Evolutionary conservation across 2,329 filamentous ascomycete species (phyloP).

Genomic region (Cladophialophora psammophila): DNA sequence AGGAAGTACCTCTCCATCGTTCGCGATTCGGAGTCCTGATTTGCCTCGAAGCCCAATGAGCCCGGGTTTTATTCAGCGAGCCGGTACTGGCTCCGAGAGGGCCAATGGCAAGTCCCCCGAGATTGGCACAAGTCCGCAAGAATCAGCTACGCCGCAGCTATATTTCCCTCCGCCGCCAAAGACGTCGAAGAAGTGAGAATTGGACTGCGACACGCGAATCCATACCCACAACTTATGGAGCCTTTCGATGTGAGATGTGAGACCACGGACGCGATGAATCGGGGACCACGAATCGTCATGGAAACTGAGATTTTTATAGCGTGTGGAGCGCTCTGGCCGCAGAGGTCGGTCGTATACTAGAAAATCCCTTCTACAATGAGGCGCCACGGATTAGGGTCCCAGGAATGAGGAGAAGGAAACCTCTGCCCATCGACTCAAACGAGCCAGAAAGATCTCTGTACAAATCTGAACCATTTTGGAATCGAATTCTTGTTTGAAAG

Average conservation of each 20-base stretch:
- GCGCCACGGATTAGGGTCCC: neutral
- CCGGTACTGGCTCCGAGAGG: constrained; percentile 37
- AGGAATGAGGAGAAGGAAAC: neutral
- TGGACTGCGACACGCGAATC: neutral
- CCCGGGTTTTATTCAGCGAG: constrained; percentile 38
- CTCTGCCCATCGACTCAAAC: neutral
- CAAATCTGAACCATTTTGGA: neutral
- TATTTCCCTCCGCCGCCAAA: constrained; percentile 38
- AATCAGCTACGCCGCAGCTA: constrained; percentile 31
- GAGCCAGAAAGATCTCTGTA: neutral
- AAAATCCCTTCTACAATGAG: neutral
- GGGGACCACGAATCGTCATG: neutral
- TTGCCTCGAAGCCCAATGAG: constrained; percentile 38
- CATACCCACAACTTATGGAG: neutral
- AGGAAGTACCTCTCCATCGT: constrained; percentile 33
- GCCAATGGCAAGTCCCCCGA: constrained; percentile 27
- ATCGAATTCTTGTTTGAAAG: neutral
- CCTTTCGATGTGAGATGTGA: neutral
- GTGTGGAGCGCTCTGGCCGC: neutral
- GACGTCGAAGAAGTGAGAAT: constrained; percentile 32
- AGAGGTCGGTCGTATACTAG: neutral
- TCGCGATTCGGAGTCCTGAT: constrained; percentile 37
- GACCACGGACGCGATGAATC: neutral
- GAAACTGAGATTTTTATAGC: neutral
- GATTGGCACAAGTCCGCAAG: constrained; percentile 27